These are phyloP conservation scores for Drechslera avenae DNA, from an alignment of 2,329 filamentous ascomycete species.

Conservation along the genomic window DNA sequence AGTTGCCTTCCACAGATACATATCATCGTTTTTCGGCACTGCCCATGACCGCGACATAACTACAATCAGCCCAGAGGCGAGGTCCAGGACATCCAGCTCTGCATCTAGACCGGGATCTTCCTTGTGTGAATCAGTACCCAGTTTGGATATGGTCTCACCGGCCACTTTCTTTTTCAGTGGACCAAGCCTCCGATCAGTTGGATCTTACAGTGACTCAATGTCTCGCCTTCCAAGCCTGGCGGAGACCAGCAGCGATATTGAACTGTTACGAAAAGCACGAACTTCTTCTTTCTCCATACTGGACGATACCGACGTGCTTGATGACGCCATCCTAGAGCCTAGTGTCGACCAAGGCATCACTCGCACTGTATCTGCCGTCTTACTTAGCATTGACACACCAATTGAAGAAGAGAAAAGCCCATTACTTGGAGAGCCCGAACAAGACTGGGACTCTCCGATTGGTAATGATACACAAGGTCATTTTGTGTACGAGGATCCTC, in stretches of 20 bases:
- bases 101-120: constrained; percentile 25
- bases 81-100: constrained; percentile 30
- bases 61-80: constrained; percentile 6
- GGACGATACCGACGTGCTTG: constrained; percentile 22
- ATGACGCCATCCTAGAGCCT: constrained; percentile 34
- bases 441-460: too few relatives aligned
- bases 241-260: constrained; percentile 20
- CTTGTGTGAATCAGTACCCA: constrained; percentile 29
- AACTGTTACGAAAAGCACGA: constrained; percentile 15
- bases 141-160: constrained; percentile 42
- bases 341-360: constrained; percentile 21
- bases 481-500: too few relatives aligned
- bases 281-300: constrained; percentile 31
- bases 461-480: too few relatives aligned
- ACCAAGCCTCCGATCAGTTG: constrained; percentile 35
- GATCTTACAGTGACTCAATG: constrained; percentile 28
- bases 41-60: constrained; percentile 6
- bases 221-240: constrained; percentile 26
- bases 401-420: constrained; percentile 22
- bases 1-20: constrained; percentile 33
- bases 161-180: constrained; percentile 43
- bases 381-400: constrained; percentile 26
- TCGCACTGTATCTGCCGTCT: constrained; percentile 35
- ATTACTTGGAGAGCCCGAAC: constrained; percentile 11
- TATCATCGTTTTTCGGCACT: constrained; percentile 36